These are phyloP conservation scores for Diplodia intermedia DNA, from an alignment of 2,329 filamentous ascomycete genomes.

Conservation along the genomic window DNA sequence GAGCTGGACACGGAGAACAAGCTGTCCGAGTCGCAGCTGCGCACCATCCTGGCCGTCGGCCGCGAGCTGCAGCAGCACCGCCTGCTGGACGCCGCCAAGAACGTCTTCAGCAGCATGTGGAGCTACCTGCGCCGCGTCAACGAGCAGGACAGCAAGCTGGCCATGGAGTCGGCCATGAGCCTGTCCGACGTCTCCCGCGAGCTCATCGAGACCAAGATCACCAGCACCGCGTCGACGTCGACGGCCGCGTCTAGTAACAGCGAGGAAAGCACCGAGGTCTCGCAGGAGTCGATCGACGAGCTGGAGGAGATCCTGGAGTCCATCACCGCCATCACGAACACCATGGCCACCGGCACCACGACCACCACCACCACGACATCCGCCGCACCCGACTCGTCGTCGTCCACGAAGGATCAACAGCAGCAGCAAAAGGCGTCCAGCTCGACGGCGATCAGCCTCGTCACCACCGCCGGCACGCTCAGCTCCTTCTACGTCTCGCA, in stretches of 20 bases:
- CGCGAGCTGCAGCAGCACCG: background rate
- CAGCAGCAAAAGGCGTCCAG: conserved; percentile 34
- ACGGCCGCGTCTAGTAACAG: background rate
- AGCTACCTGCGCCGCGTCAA: conserved; percentile 48
- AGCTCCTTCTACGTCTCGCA: conserved; percentile 39
- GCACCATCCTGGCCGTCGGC: conserved; percentile 40
- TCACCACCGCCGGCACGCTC: conserved; percentile 41
- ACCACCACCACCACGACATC: conserved; percentile 23
- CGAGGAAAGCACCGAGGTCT: background rate
- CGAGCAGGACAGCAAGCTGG: conserved; percentile 36
- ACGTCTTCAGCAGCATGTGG: conserved; percentile 52
- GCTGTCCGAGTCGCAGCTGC: background rate
- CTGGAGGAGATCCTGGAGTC: conserved; percentile 38
- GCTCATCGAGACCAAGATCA: background rate
- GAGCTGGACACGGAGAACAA: background rate
- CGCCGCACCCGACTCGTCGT: background rate
- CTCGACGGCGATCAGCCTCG: conserved; percentile 36
- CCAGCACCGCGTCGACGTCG: background rate
- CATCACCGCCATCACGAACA: conserved; percentile 34
- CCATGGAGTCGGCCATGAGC: conserved; percentile 37
- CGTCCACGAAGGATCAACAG: conserved; percentile 34
- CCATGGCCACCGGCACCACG: too few relatives aligned
- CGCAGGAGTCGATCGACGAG: background rate
- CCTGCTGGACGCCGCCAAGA: background rate
- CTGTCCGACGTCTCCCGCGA: conserved; percentile 31